Base-by-base conservation (phyloP, 352 stramenopile species). In the Phytophthora sp. region DNA sequence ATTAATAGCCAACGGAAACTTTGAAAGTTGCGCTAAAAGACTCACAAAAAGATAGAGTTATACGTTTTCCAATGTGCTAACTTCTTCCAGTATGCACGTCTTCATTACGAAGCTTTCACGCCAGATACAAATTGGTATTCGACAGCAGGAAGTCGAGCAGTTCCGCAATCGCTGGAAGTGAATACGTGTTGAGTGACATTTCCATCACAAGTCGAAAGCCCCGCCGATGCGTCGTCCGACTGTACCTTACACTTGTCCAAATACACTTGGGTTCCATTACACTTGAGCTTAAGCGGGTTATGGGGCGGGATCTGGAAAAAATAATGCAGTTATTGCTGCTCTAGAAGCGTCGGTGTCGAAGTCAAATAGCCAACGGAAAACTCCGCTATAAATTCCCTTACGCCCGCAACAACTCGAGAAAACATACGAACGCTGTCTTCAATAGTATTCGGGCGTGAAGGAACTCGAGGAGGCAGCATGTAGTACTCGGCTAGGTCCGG, bases 291-390 rank as follows among this genome's bases (percentile, higher is more conserved):
- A 9, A 77, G 41, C 12, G 70, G 61, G 20, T 74, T 77, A 41
- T 77, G 65, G 11, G 70, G 70, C 7, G 66, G 57, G 30, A 74
- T 61, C 39, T 74, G 65, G 59, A 77, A 77, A 23, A 77, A 77
- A 30, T 69, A 66, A 7, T 69, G 49, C 33, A 77, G 61, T 20
- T 69, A 60, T 57, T 74, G 36, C 49, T 74, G 59, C 41, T 77
- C 65, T 12, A 44, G 27, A 5, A 57, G 16, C 30, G 55, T 69
- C 1, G 69, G 49, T 6, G 39, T 24, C 4, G 65, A 66, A 6
- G 36, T 59, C 30, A 77, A 54, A 16, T 77, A 77, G 4, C 70
- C 70, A 33, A 77, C 41, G 11, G 38, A 45, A 50, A 77, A 72
- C 31, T 77, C 57, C 3, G 51, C 49, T 4, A 64, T 31, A 6